Conservation (phyloP, 2,329 filamentous ascomycete species). For the Talaromyces sp. region DNA sequence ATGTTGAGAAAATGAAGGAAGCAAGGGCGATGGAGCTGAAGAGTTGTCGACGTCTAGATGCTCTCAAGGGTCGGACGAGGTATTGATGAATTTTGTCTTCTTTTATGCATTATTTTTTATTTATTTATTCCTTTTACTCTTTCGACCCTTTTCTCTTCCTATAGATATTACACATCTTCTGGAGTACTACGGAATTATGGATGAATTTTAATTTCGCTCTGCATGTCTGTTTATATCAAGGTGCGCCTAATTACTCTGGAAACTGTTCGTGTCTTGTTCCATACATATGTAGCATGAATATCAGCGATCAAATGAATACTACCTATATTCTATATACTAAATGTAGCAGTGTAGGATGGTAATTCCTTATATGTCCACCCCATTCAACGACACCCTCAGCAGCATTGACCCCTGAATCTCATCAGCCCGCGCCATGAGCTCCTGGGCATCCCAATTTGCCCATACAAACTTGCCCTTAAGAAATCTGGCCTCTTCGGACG, state of each 20-base stretch:
- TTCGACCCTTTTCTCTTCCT: slow-evolving; percentile 8
- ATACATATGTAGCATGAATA: neutral
- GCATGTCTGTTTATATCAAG: neutral
- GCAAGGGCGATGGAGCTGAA: slow-evolving; percentile 59
- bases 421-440: too few relatives aligned
- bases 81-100: slow-evolving; percentile 3
- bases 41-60: slow-evolving; percentile 53
- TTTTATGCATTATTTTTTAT: neutral
- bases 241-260: neutral
- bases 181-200: slow-evolving; percentile 4
- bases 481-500: neutral
- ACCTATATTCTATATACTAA: too few relatives aligned
- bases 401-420: too few relatives aligned
- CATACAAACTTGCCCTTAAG: neutral
- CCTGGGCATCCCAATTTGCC: neutral
- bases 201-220: slow-evolving; percentile 2
- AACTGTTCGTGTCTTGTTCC: neutral
- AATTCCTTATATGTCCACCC: too few relatives aligned
- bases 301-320: too few relatives aligned
- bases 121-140: neutral
- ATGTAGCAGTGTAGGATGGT: too few relatives aligned
- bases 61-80: slow-evolving; percentile 36
- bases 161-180: slow-evolving; percentile 5
- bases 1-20: slow-evolving; percentile 70
- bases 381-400: too few relatives aligned